Evolutionary conservation across 2,329 filamentous ascomycete genomes (phyloP), one percentile per base, ranked within the genome.

Genomic region (Colletotrichum salicis): DNA sequence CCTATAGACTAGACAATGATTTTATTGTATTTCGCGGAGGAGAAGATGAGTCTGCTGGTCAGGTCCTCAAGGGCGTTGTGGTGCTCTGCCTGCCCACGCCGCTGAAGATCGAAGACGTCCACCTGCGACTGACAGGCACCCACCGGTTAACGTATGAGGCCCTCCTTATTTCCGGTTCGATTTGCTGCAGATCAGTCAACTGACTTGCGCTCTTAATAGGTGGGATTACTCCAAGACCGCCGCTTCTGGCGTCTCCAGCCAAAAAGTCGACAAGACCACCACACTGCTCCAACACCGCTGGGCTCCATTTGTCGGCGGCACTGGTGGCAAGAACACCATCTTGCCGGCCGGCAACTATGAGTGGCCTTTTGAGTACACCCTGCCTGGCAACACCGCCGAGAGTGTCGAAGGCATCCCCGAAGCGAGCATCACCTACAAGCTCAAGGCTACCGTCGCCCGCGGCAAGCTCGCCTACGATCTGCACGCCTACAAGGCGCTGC

Each of bases 381-480:
- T 96, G n/a, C 88, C 92, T 19, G 93, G 93, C 69, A 84, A 89
- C 76, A 91, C 88, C 29, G 89, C 94, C 22, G 96, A 98, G 86
- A 97, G 94, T 78, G 90, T 99, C 52, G 96, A 98, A 82, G 96
- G 96, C 4, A 86, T 98, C 68, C 88, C 89, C 67, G 94, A 97
- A 76, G 95, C 93, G 19, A 96, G 93, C 83, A 91, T 98, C 72
- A 93, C 94, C 59, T 99, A 98, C 83, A 92, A 93, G 75, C 87
- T 99, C 78, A 97, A 97, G 82, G 96, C 96, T 1, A 95, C 94
- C 63, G 92, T 98, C 62, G 93, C 92, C 57, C 86, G 95, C 71
- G 94, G 95, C 73, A 97, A 96, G 84, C 91, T 98, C 77, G 91
- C 93, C 77, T 96, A 97, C 84, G 95, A 97, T 79, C 86, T 97